phyloP scores from a whole-genome alignment of 257 asterid genomes.

The Plantago elongata region DNA sequence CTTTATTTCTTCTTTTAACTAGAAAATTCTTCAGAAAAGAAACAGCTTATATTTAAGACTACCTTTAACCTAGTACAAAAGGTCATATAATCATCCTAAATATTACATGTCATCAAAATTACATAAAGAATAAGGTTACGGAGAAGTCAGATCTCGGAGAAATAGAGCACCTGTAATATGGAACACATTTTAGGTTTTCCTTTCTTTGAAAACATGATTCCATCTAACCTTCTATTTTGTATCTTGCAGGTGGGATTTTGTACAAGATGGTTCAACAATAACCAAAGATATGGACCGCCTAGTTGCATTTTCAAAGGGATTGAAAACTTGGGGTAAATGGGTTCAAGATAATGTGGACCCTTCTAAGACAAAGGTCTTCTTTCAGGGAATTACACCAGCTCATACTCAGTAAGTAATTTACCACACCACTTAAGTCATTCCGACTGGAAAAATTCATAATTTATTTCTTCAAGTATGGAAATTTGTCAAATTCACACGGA shows the following conservation, averaged over 20 bases:
- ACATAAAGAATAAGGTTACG: too few relatives aligned
- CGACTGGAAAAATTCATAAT: too few relatives aligned
- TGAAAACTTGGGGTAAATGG: conserved; percentile 71
- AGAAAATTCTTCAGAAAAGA: too few relatives aligned
- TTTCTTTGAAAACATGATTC: not conserved
- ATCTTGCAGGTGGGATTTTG: conserved; percentile 54
- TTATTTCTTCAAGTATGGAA: too few relatives aligned
- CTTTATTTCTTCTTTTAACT: not conserved
- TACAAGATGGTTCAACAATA: conserved; percentile 47
- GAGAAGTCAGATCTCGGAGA: not conserved
- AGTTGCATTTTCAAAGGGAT: conserved; percentile 53
- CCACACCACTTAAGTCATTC: not conserved
- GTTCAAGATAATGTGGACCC: conserved; percentile 52
- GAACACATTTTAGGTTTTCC: not conserved
- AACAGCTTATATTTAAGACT: too few relatives aligned
- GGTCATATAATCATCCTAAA: too few relatives aligned
- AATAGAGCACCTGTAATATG: not conserved
- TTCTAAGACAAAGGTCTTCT: conserved; percentile 53
- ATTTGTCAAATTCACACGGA: too few relatives aligned
- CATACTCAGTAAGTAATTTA: conserved; percentile 46
- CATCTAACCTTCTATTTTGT: not conserved
- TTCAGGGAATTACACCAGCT: conserved; percentile 67
- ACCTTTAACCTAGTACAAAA: too few relatives aligned
- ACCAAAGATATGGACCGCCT: conserved; percentile 59
- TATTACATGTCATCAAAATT: too few relatives aligned